These are phyloP conservation scores for Vicia faba DNA, from an alignment of 306 rosid species.

Conservation along the genomic window DNA sequence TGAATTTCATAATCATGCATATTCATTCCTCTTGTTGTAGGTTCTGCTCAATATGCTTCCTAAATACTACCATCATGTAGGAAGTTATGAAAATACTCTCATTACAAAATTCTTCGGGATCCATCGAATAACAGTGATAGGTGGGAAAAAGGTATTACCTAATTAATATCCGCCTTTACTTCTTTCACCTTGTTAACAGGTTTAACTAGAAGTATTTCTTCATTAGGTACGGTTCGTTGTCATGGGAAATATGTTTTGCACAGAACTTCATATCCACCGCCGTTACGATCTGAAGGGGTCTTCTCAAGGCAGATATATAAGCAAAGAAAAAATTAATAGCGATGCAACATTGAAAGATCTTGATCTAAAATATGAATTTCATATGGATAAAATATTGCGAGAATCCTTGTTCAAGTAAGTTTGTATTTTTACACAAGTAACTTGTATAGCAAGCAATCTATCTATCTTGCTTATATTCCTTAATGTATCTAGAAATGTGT, in stretches of 20 bases:
- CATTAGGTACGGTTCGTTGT: constrained; percentile 90
- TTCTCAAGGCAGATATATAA: constrained; percentile 75
- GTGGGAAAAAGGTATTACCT: constrained; percentile 80
- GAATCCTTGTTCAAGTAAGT: constrained; percentile 76
- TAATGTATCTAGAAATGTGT: neutral
- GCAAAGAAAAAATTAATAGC: constrained; percentile 56
- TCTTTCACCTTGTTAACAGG: constrained; percentile 32
- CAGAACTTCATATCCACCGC: constrained; percentile 84
- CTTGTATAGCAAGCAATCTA: constrained; percentile 1
- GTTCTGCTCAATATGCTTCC: constrained; percentile 93
- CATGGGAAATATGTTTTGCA: constrained; percentile 98
- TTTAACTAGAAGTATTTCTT: constrained; percentile 34
- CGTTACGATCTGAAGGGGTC: constrained; percentile 97
- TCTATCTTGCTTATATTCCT: too few species aligned
- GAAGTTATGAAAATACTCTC: constrained; percentile 81
- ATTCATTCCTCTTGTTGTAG: constrained; percentile 43
- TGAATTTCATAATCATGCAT: neutral
- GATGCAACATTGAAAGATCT: constrained; percentile 87
- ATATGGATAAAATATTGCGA: constrained; percentile 92
- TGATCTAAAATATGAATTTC: constrained; percentile 79
- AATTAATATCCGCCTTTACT: constrained; percentile 30
- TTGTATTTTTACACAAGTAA: constrained; percentile 19
- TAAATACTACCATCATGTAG: constrained; percentile 74
- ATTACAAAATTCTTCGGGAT: constrained; percentile 91
- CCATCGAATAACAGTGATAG: constrained; percentile 75